Base-by-base conservation (phyloP, 306 rosid species). In the Inga laurina region DNA sequence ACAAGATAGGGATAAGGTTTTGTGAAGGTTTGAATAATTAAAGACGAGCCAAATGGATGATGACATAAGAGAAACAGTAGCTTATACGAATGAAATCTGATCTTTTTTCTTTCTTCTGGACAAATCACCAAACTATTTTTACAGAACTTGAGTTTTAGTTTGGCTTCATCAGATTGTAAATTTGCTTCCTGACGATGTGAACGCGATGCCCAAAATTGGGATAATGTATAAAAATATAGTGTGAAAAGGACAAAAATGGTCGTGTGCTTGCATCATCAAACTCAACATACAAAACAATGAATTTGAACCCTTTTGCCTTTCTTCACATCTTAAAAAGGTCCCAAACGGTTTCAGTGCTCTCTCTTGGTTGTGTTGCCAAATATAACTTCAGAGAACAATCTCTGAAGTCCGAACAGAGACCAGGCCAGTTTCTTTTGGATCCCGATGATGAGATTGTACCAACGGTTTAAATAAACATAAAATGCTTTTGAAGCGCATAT, bases 1-100 rank as follows among this genome's bases (percentile, higher is more conserved):
- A 32, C n/a, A 62, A 73, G 81, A 84, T 84, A 79, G 66, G 79
- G 81, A 74, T 79, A 74, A 43, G 77, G 66, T 51, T 39, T 79
- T 30, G 71, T 72, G 34, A 62, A 79, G 68, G 30, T 51, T 32
- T 1, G 75, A 48, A 9, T 67, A 35, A 67, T 72, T 62, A 72
- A 83, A 72, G 75, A 16, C 75, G 77, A 72, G 76, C n/a, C 61
- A 41, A 74, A 79, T 74, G 83, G 87, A 41, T 56, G 21, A 5
- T 79, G 87, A 79, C 71, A 61, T 59, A 16, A 72, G 78, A 8
- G 24, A 76, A 72, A 21, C 27, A 11, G 45, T 6, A 37, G 3
- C 45, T 1, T 30, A 39, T 37, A 61, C 3, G 22, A 9, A 24
- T 62, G 4, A 62, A 62, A 43, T 13, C 15, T 24, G 52, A 12